These are phyloP conservation scores for Hyaloperonospora brassicae DNA, from an alignment of 352 stramenopile genomes.

Conservation along the genomic window DNA sequence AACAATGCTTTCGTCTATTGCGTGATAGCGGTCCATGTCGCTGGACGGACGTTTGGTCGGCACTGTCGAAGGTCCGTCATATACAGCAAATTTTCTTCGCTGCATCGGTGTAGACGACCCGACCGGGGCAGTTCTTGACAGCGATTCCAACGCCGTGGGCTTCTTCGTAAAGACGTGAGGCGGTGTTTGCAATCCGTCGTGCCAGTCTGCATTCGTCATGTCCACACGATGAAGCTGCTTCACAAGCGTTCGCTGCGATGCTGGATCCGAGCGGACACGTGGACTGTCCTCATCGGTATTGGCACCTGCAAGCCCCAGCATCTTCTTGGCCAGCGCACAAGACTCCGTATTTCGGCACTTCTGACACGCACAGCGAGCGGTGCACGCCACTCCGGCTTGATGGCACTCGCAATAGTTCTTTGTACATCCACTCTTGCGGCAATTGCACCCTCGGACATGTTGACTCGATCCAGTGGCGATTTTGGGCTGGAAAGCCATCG, in stretches of 20 bases:
- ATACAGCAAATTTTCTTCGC: constrained; percentile 5
- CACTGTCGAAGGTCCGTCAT: constrained; percentile 11
- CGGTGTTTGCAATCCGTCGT: constrained; percentile 15
- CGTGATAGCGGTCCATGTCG: constrained; percentile 19
- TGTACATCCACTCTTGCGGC: constrained; percentile 91
- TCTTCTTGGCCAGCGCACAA: constrained; percentile 62
- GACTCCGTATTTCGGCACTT: constrained; percentile 66
- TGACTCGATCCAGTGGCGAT: constrained; percentile 71
- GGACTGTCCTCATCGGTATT: constrained; percentile 11
- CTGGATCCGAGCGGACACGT: constrained; percentile 3
- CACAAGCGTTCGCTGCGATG: constrained; percentile 22
- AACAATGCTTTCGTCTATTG: constrained; percentile 10
- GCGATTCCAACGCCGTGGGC: constrained; percentile 36
- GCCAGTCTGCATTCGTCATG: constrained; percentile 1
- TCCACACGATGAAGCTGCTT: constrained; percentile 11
- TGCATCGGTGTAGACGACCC: constrained; percentile 13
- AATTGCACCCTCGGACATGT: constrained; percentile 93
- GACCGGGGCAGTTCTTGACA: constrained; percentile 49
- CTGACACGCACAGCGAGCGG: constrained; percentile 73
- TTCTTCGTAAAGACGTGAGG: constrained; percentile 19
- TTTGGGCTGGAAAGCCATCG: constrained; percentile 92
- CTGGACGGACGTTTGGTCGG: constrained; percentile 26
- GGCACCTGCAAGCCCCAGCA: constrained; percentile 44
- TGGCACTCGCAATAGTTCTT: constrained; percentile 98
- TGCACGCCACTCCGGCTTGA: constrained; percentile 83